Base-by-base conservation (phyloP, 805 yeast genomes). In the Dipodascopsis uninucleata region DNA sequence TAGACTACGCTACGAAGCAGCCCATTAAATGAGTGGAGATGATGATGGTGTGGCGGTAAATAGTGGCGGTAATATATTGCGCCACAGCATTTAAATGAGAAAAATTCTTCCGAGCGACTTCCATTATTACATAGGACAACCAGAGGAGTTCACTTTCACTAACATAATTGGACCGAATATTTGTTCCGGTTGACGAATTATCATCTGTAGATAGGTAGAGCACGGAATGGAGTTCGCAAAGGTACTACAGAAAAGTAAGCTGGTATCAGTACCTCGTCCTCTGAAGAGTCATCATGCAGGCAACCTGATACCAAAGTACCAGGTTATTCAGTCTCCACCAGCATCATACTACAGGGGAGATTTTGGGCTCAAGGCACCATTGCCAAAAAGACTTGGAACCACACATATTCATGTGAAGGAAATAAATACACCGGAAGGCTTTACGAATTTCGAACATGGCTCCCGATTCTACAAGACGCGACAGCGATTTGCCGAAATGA, bases 271-370 rank as follows among this genome's bases (percentile, higher is more conserved):
- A 17, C 50, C 53, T 16, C 16, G 22, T 33, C 34, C 38, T 21
- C 32, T 45, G 29, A 33, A 31, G 24, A 6, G 16, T 14, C 28
- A 21, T 20, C 65, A 33, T 55, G n/a, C n/a, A n/a, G n/a, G n/a
- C n/a, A n/a, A n/a, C n/a, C n/a, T n/a, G n/a, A n/a, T n/a, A n/a
- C 63, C 43, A 36, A 45, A 36, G 25, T 46, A 43, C 44, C 61
- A 58, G 39, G 46, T 54, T 33, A 32, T 55, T 31, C 31, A 39
- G 26, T 16, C 57, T 12, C 55, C 45, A 4, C 31, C 49, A 31
- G 39, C 37, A 14, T 28, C 58, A 9, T 35, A 10, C 10, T 25
- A 20, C 10, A 37, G 51, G 14, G 45, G 45, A 12, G 58, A 55
- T 39, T 55, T 33, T 44, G 58, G 58, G 9, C 36, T 55, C 25